Base-by-base conservation (phyloP, 78 protist genomes). In the Dictyostelium purpureum region DNA sequence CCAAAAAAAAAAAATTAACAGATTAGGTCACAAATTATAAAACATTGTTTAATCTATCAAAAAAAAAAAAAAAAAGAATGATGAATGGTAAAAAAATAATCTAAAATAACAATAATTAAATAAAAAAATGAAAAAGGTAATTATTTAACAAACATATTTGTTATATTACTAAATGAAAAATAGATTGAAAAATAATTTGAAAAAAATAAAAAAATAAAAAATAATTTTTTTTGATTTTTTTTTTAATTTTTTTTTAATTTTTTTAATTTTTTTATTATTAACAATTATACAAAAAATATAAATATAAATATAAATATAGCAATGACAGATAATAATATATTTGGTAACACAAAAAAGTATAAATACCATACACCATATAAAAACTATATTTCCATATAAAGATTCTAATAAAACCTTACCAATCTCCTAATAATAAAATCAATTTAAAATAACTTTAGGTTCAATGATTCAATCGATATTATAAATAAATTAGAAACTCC, bases 401-500 rank as follows among this genome's bases (percentile, higher is more conserved):
- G 52, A 11, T 47, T 56, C 7, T 10, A 19, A 16, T 56, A 31
- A 63, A 31, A 6, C 31, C 5, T 4, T 9, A 28, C 5, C 31
- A 6, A 5, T 49, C 24, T 49, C 28, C 3, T 51, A 26, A 6
- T 3, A 6, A 11, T 21, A n/a, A 33, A n/a, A 85, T n/a, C n/a
- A n/a, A n/a, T n/a, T n/a, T n/a, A 49, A 49, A 7, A 49, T 49
- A 49, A 49, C 11, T 14, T 49, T 66, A 76, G 94, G 45, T 89
- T 89, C 79, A 89, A 89, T 61, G 94, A 89, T n/a, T 38, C 94
- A 12, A 28, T 89, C 12, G 88, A 47, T 35, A 16, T 78, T 12
- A 78, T 89, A 10, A 89, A 89, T 65, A 89, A 47, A 54, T 35
- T 89, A 16, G 90, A 79, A 66, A 33, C 57, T 26, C 45, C 65